Percentiles rank a stretch among this genome's conserved stretches.
Evolutionary conservation across 2,329 filamentous ascomycete genomes (phyloP).

Genomic region (Cadophora malorum): DNA sequence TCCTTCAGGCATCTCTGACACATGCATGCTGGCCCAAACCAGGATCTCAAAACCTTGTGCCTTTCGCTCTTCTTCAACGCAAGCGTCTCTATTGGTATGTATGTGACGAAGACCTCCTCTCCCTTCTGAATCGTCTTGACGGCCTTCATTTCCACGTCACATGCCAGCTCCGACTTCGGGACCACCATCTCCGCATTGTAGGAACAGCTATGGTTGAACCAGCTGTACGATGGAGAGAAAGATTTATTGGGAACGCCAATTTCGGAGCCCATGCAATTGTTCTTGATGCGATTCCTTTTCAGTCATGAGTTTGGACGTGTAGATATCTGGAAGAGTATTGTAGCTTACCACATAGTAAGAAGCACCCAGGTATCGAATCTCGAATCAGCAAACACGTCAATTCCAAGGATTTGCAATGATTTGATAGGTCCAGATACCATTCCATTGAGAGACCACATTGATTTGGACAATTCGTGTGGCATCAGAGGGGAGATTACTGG

Average conservation of each 20-base stretch:
- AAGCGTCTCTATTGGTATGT: not conserved
- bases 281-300: conserved; percentile 18
- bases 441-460: conserved; percentile 21
- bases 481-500: conserved; percentile 11
- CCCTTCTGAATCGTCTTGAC: conserved; percentile 21
- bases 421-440: conserved; percentile 22
- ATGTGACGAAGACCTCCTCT: conserved; percentile 23
- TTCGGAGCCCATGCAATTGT: conserved; percentile 9
- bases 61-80: conserved; percentile 4
- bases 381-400: conserved; percentile 21
- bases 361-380: conserved; percentile 23
- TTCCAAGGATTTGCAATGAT: conserved; percentile 15
- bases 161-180: not conserved
- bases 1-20: conserved; percentile 13
- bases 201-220: conserved; percentile 25
- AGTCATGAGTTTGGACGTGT: not conserved
- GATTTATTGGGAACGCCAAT: conserved; percentile 8
- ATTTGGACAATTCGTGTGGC: not conserved
- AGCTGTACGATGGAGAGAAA: conserved; percentile 17
- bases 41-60: conserved; percentile 6
- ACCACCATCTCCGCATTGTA: not conserved
- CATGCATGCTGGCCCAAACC: conserved; percentile 11
- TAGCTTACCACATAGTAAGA: conserved; percentile 20
- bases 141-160: conserved; percentile 2
- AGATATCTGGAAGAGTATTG: not conserved